phyloP scores from a whole-genome alignment of 192 early-diverging fungal genomes.

The Backusella circina region DNA sequence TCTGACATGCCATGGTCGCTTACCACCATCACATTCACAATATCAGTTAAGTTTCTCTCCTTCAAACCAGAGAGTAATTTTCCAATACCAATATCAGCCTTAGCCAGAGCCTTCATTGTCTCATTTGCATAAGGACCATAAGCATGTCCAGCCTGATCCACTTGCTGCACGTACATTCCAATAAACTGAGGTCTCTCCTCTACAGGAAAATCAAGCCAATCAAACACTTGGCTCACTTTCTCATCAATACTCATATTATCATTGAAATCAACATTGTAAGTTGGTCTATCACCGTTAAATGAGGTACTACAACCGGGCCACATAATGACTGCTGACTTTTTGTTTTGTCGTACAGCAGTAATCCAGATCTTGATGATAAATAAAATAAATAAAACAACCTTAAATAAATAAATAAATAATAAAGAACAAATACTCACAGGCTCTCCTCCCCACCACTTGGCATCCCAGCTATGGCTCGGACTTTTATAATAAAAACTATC shows the following conservation, averaged over 20 bases:
- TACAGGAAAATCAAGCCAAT: constrained; percentile 77
- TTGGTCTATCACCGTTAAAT: constrained; percentile 58
- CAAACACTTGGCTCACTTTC: constrained; percentile 60
- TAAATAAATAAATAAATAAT: neutral
- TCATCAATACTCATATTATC: constrained; percentile 39
- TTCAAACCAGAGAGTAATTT: constrained; percentile 53
- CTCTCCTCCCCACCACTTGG: constrained; percentile 89
- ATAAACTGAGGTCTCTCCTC: constrained; percentile 73
- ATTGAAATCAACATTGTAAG: constrained; percentile 60
- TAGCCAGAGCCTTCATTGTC: constrained; percentile 27
- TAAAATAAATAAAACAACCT: neutral
- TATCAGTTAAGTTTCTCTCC: constrained; percentile 54
- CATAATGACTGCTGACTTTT: constrained; percentile 76
- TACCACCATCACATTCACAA: constrained; percentile 61
- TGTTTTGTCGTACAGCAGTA: constrained; percentile 71
- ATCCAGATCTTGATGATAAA: constrained; percentile 70
- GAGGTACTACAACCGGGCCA: constrained; percentile 78
- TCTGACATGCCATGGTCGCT: constrained; percentile 92
- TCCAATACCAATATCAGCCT: constrained; percentile 60
- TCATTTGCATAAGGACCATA: constrained; percentile 64
- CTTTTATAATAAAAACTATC: constrained; percentile 80
- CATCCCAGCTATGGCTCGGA: constrained; percentile 51
- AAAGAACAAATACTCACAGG: constrained; percentile 62
- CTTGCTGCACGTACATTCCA: constrained; percentile 73
- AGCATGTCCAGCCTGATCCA: constrained; percentile 75